Evolutionary conservation across 225 moss, liverwort and hornwort genomes (phyloP), one percentile per base, ranked within the genome.

Genomic region (Neckera pumila): DNA sequence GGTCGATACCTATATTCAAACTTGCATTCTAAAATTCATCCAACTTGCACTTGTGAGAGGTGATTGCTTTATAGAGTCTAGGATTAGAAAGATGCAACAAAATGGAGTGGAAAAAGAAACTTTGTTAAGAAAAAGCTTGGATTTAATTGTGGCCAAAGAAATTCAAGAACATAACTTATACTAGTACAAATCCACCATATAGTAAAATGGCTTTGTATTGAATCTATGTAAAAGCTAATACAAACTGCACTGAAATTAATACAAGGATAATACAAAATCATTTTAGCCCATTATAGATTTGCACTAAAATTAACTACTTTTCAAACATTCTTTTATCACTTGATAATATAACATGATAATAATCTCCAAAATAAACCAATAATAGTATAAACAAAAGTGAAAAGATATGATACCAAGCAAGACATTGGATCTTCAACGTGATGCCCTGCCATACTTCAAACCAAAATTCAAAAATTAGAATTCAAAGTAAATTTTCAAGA

Each of bases 131-230:
- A 17, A n/a, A 40, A 58, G 3, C 17, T 0, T 38, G 0, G 8
- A 19, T 42, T 11, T 19, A 59, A 0, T 19, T 25, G 8, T 79
- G 3, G 49, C 12, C 11, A 12, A 30, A 59, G 2, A 42, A 42
- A 30, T 1, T 12, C 1, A 8, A 18, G 1, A 19, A 38, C 17
- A 58, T 18, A 12, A 79, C 7, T 58, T 40, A 30, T 0, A 58
- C 2, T 40, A 40, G 1, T 58, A 27, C 8, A 79, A 58, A 79
- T 79, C 8, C 2, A 27, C 18, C 7, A 28, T 57, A 2, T 40
- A 5, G 0, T 40, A 12, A 28, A 57, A 38, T 12, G 25, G 1
- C 26, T 40, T 40, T 58, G 2, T 26, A 0, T 27, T 79, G n/a
- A n/a, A 58, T 40, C 40, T 28, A 58, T 28, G 1, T 27, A 7